Percentiles rank a stretch among this genome's conserved stretches.
These are phyloP conservation scores for Protomyces inouyei DNA, from an alignment of 1,139 yeast genomes.

Conservation along the genomic window DNA sequence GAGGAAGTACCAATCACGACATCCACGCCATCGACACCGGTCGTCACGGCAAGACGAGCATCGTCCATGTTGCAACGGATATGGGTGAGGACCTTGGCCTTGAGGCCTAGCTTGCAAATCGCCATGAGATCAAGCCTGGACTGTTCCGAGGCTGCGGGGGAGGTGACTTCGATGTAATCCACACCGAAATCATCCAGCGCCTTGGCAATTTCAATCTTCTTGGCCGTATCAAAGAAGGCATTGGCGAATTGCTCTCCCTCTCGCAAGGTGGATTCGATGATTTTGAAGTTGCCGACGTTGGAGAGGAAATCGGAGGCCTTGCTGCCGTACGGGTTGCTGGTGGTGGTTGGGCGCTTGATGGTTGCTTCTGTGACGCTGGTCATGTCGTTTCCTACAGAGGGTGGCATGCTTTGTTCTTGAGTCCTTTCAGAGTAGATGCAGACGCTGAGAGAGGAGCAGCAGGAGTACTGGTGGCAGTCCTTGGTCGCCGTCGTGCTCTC, in stretches of 20 bases:
- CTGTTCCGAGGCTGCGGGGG: slow-evolving; percentile 97
- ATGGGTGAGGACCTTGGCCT: slow-evolving; percentile 75
- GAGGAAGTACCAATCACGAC: slow-evolving; percentile 97
- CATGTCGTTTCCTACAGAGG: slow-evolving; percentile 26
- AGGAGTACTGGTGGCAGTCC: too few relatives aligned
- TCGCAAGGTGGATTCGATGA: slow-evolving; percentile 91
- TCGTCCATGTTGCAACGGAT: slow-evolving; percentile 89
- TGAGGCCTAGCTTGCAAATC: slow-evolving; percentile 91
- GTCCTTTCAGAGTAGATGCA: not conserved
- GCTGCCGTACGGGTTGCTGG: slow-evolving; percentile 82
- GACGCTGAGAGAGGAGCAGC: too few relatives aligned
- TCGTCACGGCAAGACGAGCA: slow-evolving; percentile 92
- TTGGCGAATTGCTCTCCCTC: slow-evolving; percentile 99
- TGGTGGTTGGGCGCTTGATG: slow-evolving; percentile 11
- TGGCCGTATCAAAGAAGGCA: slow-evolving; percentile 90
- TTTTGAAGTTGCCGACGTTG: slow-evolving; percentile 81
- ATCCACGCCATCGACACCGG: slow-evolving; percentile 99
- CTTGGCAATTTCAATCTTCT: slow-evolving; percentile 95
- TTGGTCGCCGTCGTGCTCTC: too few relatives aligned
- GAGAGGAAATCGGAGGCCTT: slow-evolving; percentile 89
- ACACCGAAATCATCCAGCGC: slow-evolving; percentile 97
- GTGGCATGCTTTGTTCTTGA: slow-evolving; percentile 10
- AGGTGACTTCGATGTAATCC: slow-evolving; percentile 93
- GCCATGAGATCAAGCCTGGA: slow-evolving; percentile 93
- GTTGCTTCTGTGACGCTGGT: slow-evolving; percentile 14